Conservation (phyloP, 2,329 filamentous ascomycete species). For the Neurospora sp. region DNA sequence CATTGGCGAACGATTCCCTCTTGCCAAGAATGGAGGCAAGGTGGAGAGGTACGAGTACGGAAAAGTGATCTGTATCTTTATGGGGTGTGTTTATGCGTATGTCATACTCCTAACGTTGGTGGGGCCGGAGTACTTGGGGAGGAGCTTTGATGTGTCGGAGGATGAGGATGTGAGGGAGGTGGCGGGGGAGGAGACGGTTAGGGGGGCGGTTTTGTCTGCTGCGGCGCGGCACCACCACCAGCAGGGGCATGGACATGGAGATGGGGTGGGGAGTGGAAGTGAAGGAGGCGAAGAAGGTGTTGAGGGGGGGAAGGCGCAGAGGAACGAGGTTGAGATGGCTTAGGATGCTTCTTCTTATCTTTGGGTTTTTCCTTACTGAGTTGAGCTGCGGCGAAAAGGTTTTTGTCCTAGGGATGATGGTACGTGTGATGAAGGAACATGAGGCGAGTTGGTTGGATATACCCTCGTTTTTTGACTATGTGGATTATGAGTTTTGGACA, state of each 20-base stretch:
- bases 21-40: slow-evolving; percentile 29
- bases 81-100: slow-evolving; percentile 68
- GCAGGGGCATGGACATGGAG: slow-evolving; percentile 12
- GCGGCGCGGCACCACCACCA: neutral
- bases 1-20: slow-evolving; percentile 64
- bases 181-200: slow-evolving; percentile 29
- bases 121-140: slow-evolving; percentile 45
- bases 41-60: slow-evolving; percentile 61
- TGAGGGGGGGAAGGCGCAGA: slow-evolving; percentile 4
- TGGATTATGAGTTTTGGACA: too few relatives aligned
- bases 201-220: slow-evolving; percentile 1
- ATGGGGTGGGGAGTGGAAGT: slow-evolving; percentile 3
- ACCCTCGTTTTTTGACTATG: too few relatives aligned
- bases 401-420: neutral
- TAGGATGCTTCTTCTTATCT: neutral
- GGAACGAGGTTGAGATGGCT: slow-evolving; percentile 6
- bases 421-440: too few relatives aligned
- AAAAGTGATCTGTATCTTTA: slow-evolving; percentile 82
- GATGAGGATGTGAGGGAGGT: slow-evolving; percentile 39
- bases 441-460: too few relatives aligned
- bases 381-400: too few relatives aligned
- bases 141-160: slow-evolving; percentile 40
- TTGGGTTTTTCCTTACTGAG: neutral
- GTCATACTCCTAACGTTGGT: slow-evolving; percentile 53
- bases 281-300: slow-evolving; percentile 13